Conservation (phyloP, 2,329 filamentous ascomycete genomes). For the Aspergillus sp. region DNA sequence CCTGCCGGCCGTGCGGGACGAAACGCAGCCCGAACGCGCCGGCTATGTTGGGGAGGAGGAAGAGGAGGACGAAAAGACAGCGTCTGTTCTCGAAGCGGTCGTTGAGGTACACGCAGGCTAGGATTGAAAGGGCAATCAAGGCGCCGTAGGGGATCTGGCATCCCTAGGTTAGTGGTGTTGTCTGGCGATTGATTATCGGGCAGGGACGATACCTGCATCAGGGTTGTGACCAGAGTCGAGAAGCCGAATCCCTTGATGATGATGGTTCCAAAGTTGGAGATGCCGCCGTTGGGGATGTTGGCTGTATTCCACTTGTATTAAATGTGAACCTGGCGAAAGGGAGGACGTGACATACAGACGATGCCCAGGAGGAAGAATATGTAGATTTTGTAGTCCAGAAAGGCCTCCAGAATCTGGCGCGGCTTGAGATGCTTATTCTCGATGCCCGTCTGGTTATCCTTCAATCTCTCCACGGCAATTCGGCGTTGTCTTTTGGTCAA, state of each 20-base stretch:
- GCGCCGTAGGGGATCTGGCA: constrained; percentile 40
- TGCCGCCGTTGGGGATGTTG: constrained; percentile 49
- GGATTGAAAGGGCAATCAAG: constrained; percentile 43
- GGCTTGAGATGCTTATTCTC: constrained; percentile 49
- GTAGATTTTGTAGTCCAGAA: constrained; percentile 50
- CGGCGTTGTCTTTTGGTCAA: constrained; percentile 44
- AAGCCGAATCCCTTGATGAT: constrained; percentile 53
- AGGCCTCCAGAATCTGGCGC: constrained; percentile 48
- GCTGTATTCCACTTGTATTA: constrained; percentile 11
- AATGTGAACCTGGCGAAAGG: not conserved
- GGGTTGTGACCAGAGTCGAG: constrained; percentile 43
- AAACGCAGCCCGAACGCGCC: constrained; percentile 51
- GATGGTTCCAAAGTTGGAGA: constrained; percentile 50
- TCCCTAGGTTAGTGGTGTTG: too few relatives aligned
- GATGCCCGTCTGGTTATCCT: constrained; percentile 50
- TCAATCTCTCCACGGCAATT: constrained; percentile 47
- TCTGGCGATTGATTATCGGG: too few relatives aligned
- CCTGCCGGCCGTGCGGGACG: constrained; percentile 40
- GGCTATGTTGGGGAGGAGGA: constrained; percentile 51
- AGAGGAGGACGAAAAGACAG: constrained; percentile 46
- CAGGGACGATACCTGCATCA: constrained; percentile 44
- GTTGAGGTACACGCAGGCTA: constrained; percentile 41
- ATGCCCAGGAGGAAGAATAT: constrained; percentile 46
- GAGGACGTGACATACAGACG: constrained; percentile 27
- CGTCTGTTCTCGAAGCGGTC: constrained; percentile 40